Evolutionary conservation across 2,329 filamentous ascomycete genomes (phyloP).

Genomic region (Fusarium scirpi): DNA sequence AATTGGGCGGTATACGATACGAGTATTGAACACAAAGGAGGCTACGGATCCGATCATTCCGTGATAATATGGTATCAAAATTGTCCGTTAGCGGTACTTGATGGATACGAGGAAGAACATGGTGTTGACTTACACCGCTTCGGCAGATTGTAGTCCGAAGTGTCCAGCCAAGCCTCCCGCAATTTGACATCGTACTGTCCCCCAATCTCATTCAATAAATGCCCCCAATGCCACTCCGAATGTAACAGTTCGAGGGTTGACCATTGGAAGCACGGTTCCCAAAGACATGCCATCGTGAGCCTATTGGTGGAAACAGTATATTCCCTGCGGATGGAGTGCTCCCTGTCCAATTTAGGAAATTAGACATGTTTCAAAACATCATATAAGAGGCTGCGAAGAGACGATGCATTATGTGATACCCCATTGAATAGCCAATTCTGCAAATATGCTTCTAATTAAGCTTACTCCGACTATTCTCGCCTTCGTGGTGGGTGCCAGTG

Average conservation of each 20-base stretch:
- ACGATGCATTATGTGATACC: neutral
- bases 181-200: neutral
- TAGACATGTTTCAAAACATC: neutral
- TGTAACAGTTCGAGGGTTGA: constrained; percentile 10
- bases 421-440: neutral
- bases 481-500: constrained; percentile 29
- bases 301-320: constrained; percentile 35
- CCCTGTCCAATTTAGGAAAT: constrained; percentile 17
- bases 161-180: neutral
- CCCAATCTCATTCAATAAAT: constrained; percentile 4
- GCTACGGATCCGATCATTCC: neutral
- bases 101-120: neutral
- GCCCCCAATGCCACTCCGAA: neutral
- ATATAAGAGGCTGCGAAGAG: neutral
- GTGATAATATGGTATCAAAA: neutral
- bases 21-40: neutral
- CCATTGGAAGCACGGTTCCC: constrained; percentile 2
- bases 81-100: neutral
- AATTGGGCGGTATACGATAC: neutral
- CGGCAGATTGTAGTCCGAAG: neutral
- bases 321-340: constrained; percentile 17
- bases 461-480: constrained; percentile 24
- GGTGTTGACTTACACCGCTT: neutral
- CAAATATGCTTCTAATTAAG: constrained; percentile 28
- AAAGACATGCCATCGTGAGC: neutral